phyloP scores from a whole-genome alignment of 1,284 basidiomycete genomes.

The Meira nashicola region DNA sequence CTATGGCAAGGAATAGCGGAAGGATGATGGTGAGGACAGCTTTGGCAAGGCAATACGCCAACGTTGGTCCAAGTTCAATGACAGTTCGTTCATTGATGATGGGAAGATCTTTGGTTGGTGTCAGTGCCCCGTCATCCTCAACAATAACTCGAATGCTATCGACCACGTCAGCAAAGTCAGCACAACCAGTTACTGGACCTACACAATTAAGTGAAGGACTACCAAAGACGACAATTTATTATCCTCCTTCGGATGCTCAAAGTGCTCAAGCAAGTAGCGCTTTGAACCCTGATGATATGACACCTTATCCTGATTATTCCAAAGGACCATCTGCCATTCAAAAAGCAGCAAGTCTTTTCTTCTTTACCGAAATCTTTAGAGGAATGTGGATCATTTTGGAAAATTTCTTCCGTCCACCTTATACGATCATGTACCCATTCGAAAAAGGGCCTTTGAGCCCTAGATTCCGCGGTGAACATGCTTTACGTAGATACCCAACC shows the following conservation, averaged over 20 bases:
- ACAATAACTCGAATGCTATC: too few relatives aligned
- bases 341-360: conserved; percentile 93
- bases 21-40: too few relatives aligned
- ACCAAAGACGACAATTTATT: too few relatives aligned
- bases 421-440: conserved; percentile 74
- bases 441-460: conserved; percentile 97
- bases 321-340: conserved; percentile 66
- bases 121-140: too few relatives aligned
- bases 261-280: not conserved
- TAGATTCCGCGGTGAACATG: conserved; percentile 97
- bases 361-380: conserved; percentile 96
- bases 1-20: too few relatives aligned
- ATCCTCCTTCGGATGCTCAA: not conserved
- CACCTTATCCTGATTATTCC: conserved; percentile 53
- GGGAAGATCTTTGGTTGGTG: too few relatives aligned
- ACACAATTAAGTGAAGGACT: not conserved
- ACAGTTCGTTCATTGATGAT: too few relatives aligned
- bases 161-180: not conserved
- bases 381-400: conserved; percentile 87
- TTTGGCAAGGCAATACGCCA: too few relatives aligned
- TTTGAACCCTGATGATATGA: conserved; percentile 1
- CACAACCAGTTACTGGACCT: conserved; percentile 3
- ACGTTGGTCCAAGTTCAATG: too few relatives aligned
- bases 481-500: conserved; percentile 92
- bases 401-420: conserved; percentile 93